Evolutionary conservation across 2,329 filamentous ascomycete genomes (phyloP), one percentile per base, ranked within the genome.

Genomic region (Venturia carpophila): DNA sequence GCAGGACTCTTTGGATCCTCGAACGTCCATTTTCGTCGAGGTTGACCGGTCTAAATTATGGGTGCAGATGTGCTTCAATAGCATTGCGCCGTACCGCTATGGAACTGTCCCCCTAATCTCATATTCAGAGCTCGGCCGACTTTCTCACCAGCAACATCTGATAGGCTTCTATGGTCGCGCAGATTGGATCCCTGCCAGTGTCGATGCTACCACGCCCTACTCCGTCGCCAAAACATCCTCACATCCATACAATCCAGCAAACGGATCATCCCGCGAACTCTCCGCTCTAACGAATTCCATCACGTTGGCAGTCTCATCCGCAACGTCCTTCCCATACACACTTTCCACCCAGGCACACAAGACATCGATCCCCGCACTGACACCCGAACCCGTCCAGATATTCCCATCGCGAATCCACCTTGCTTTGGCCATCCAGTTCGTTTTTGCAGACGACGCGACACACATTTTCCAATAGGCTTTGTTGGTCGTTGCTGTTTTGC

Each of bases 391-490:
- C 30, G 62, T 61, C 60, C 60, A 61, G 13, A 61, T 21, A 45
- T 61, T 27, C 15, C 60, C 62, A 11, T 63, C 62, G 2, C 34
- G 15, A 13, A 63, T 43, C 62, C 62, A 63, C n/a, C 62, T 42
- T 11, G 62, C 62, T 34, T 63, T 47, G 1, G 62, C 30, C 3
- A 47, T 27, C 62, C 62, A 63, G 11, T 55, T 63, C 15, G 82
- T 79, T 63, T 79, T 74, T 1, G 75, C 71, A 1, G 75, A 81
- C 21, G 24, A 43, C 3, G 52, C 27, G 6, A 15, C 13, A 30
- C 52, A 58, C 68, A 73, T 73, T 9, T 70, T 70, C 34, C 74
- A 73, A 78, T 82, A 37, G n/a, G 39, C 49, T 39, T 64, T 64
- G 34, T 64, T 64, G 5, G 47, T 43, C 6, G 63, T 64, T n/a